A percentile compares a stretch with the other conserved stretches of the same genome.
Evolutionary conservation across 345 rosid species (phyloP).

Genomic region (Abelmoschus esculentus): DNA sequence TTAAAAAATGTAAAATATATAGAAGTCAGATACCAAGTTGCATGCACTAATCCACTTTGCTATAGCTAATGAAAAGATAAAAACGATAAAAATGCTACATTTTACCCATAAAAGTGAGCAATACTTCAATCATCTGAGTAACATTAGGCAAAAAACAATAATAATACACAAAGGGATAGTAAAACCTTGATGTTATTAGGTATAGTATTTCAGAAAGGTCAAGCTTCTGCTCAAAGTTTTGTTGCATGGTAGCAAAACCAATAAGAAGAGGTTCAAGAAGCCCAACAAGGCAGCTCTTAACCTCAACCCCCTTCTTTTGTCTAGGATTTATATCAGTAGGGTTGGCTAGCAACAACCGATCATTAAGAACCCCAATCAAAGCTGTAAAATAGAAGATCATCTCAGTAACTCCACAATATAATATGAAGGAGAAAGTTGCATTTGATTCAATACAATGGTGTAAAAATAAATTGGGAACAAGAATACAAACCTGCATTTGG

Average conservation of each 20-base stretch:
- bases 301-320: no score
- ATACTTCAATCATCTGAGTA: constrained; percentile 8
- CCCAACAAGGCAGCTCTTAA: no score
- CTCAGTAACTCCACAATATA: constrained; percentile 15
- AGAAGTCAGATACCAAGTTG: constrained; percentile 20
- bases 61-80: constrained; percentile 10
- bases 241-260: no score
- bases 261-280: no score
- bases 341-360: constrained; percentile 74
- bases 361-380: constrained; percentile 85
- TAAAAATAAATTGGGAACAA: no score
- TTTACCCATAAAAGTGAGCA: background rate
- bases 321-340: no score
- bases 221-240: no score
- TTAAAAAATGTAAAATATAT: constrained; percentile 21
- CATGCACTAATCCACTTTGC: constrained; percentile 1
- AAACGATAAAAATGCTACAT: constrained; percentile 1
- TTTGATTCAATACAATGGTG: background rate
- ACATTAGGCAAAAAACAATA: no score
- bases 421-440: constrained; percentile 1
- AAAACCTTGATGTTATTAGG: no score
- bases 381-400: constrained; percentile 36
- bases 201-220: no score
- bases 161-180: no score
- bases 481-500: no score